Percentiles rank a stretch among this genome's conserved stretches.
Evolutionary conservation across 257 asterid genomes (phyloP).

Genomic region (Solanum gracilifrons): DNA sequence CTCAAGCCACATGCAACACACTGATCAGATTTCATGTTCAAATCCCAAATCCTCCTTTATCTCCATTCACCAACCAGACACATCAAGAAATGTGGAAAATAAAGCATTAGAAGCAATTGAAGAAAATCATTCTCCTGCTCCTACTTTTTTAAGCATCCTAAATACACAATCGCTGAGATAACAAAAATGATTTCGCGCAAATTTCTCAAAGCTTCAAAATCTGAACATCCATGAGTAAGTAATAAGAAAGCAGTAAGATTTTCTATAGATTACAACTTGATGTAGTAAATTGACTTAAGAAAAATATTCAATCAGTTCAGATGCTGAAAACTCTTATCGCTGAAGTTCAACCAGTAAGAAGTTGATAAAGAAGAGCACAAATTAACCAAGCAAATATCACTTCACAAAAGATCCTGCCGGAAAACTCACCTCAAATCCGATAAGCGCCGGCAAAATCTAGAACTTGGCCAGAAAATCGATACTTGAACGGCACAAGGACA

Average conservation of each 20-base stretch:
- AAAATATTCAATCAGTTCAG: not conserved
- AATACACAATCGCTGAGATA: not conserved
- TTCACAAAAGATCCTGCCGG: slow-evolving; percentile 11
- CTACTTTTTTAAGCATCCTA: not conserved
- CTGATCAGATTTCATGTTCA: slow-evolving; percentile 26
- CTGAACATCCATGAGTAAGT: not conserved
- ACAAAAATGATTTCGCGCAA: not conserved
- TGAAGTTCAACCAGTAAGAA: not conserved
- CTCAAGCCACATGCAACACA: slow-evolving; percentile 21
- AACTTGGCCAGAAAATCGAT: not conserved
- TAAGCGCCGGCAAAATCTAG: not conserved
- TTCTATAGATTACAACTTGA: not conserved
- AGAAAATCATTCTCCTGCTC: not conserved
- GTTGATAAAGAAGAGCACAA: not conserved
- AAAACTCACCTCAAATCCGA: slow-evolving; percentile 35
- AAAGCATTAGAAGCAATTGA: slow-evolving; percentile 11
- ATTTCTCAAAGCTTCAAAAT: not conserved
- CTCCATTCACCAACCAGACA: slow-evolving; percentile 19
- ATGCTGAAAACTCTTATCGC: not conserved
- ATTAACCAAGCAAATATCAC: not conserved
- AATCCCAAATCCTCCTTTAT: slow-evolving; percentile 18
- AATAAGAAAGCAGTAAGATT: not conserved
- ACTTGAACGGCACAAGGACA: slow-evolving; percentile 5
- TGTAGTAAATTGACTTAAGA: not conserved
- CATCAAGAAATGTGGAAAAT: slow-evolving; percentile 4